These are phyloP conservation scores for Neoboletus subvelutipes DNA, from an alignment of 768 basidiomycete genomes.

Conservation along the genomic window DNA sequence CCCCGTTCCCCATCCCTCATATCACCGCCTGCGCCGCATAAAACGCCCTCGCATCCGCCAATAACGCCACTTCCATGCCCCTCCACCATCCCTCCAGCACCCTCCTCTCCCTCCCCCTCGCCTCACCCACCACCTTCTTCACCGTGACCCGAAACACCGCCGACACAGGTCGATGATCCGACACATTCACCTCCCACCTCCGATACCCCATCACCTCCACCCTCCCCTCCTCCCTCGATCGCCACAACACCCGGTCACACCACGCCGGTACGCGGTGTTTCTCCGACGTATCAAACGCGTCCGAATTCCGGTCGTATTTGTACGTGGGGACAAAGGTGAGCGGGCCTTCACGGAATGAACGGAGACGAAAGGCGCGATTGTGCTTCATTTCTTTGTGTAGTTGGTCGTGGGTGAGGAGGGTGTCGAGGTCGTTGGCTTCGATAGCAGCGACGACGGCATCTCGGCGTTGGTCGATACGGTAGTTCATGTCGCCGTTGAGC, in stretches of 20 bases:
- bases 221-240: conserved; percentile 51
- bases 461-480: conserved; percentile 91
- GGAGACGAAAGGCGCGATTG: conserved; percentile 86
- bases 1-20: conserved; percentile 11
- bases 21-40: conserved; percentile 33
- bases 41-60: conserved; percentile 34
- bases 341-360: conserved; percentile 78
- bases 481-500: conserved; percentile 95
- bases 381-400: conserved; percentile 83
- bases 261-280: conserved; percentile 91
- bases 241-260: conserved; percentile 94
- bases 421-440: conserved; percentile 59
- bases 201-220: conserved; percentile 70
- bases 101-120: conserved; percentile 54
- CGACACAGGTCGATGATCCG: conserved; percentile 89
- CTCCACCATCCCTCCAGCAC: conserved; percentile 59
- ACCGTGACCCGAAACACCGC: conserved; percentile 73
- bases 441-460: conserved; percentile 77
- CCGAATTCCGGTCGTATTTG: conserved; percentile 83
- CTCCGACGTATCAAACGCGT: conserved; percentile 84
- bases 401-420: conserved; percentile 79
- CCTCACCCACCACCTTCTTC: conserved; percentile 64
- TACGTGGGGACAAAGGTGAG: conserved; percentile 89
- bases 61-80: conserved; percentile 29
- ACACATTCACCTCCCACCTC: conserved; percentile 84